Evolutionary conservation across 176 grass and related monocot genomes (phyloP), one percentile per base, ranked within the genome.

Genomic region (Avena sativa): DNA sequence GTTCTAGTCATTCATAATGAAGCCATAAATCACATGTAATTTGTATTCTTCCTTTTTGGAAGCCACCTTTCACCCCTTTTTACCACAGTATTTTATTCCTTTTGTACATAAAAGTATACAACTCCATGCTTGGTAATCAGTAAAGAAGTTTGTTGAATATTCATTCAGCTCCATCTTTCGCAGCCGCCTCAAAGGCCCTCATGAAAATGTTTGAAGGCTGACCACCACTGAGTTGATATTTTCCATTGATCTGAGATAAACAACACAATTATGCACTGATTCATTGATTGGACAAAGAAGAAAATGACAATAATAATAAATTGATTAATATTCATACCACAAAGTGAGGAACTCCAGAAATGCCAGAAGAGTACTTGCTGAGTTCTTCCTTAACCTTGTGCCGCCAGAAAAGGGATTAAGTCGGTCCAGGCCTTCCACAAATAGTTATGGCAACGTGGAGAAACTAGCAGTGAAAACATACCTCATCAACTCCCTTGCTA

Each of bases 301-400:
- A 2, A 64, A 58, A 10, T 25, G 10, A 4, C 7, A 4, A 81
- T 20, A 83, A 80, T 61, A 14, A 66, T 60, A 48, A 48, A 48
- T 47, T 4, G 76, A 17, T 10, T 43, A 63, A 69, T 64, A 57
- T n/a, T 71, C 82, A 80, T 94, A 98, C 96, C 89, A 91, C 90
- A 91, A 91, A 98, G 82, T 96, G 89, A 12, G 97, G 94, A 19
- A 98, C 94, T 49, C 94, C 92, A 0, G 85, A 94, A 91, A 98
- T 98, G 83, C 49, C n/a, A 67, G 94, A 96, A 61, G 92, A 96
- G n/a, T 96, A 91, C 80, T 94, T 91, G 67, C 88, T 90, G 12
- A 98, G 78, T 78, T 96, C 92, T 86, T 98, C 93, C 74, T 93
- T 80, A 81, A 98, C 97, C 94, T 98, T 85, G 83, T 74, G 62